Evolutionary conservation across 2,329 filamentous ascomycete genomes (phyloP).

Genomic region (Talaromyces sp.): DNA sequence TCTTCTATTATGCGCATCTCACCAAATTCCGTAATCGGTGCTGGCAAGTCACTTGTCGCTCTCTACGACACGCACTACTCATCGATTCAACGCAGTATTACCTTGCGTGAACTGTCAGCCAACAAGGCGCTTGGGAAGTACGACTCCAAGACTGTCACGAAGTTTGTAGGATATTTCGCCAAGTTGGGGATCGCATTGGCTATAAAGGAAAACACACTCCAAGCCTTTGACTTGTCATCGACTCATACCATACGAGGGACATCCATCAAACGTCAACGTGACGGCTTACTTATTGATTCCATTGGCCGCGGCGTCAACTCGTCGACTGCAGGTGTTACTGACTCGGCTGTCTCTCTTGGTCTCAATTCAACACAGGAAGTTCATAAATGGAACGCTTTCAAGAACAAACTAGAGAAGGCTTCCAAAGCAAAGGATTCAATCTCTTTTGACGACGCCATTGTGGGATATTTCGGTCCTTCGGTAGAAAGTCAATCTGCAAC

Average conservation of each 20-base stretch:
- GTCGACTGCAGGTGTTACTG: slow-evolving; percentile 27
- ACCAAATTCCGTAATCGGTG: slow-evolving; percentile 41
- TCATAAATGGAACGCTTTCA: slow-evolving; percentile 35
- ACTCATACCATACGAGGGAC: slow-evolving; percentile 27
- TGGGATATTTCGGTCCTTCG: slow-evolving; percentile 27
- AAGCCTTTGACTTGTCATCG: slow-evolving; percentile 43
- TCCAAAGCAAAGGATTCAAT: slow-evolving; percentile 27
- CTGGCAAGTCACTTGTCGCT: slow-evolving; percentile 40
- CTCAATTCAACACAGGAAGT: slow-evolving; percentile 32
- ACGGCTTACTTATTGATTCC: slow-evolving; percentile 41
- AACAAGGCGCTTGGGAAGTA: slow-evolving; percentile 23
- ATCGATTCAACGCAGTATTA: slow-evolving; percentile 43
- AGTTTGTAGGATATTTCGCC: slow-evolving; percentile 44
- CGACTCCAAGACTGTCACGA: slow-evolving; percentile 26
- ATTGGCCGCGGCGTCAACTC: slow-evolving; percentile 41
- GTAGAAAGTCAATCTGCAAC: slow-evolving; percentile 26
- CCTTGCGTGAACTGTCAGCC: slow-evolving; percentile 31
- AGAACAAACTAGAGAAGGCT: slow-evolving; percentile 28
- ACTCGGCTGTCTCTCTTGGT: slow-evolving; percentile 30
- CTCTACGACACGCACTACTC: slow-evolving; percentile 48
- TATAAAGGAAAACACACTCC: slow-evolving; percentile 38
- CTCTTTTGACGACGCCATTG: slow-evolving; percentile 36
- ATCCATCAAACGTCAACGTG: slow-evolving; percentile 38
- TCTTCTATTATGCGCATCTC: slow-evolving; percentile 44
- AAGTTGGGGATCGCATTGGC: slow-evolving; percentile 44